These are phyloP conservation scores for Stephania yunnanensis DNA, from an alignment of 164 flowering plant species.

Conservation along the genomic window DNA sequence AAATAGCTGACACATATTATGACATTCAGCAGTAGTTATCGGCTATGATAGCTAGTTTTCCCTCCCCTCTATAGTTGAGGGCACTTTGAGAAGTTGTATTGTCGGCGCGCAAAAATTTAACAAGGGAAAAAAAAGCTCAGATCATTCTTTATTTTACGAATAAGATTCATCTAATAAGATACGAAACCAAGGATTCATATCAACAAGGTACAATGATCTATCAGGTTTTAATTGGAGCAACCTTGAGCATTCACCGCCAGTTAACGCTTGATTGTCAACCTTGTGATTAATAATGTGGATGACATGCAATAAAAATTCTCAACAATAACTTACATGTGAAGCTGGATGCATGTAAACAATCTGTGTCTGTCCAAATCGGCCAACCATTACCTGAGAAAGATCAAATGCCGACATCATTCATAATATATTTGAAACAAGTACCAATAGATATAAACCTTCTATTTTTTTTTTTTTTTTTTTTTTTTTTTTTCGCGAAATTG, in stretches of 20 bases:
- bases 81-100: no score
- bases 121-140: no score
- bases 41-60: no score
- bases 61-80: no score
- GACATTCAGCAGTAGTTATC: no score
- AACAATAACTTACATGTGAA: constrained; percentile 46
- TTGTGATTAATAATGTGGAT: neutral
- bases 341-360: constrained; percentile 57
- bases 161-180: neutral
- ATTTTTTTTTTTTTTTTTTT: no score
- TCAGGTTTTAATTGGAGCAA: neutral
- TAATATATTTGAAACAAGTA: neutral
- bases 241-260: neutral
- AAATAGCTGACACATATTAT: no score
- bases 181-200: neutral
- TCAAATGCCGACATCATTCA: neutral
- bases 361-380: constrained; percentile 62
- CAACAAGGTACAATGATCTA: no score
- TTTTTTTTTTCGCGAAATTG: no score
- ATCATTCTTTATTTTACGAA: no score
- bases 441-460: neutral
- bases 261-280: neutral
- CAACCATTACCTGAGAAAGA: constrained; percentile 53
- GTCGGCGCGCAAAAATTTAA: no score
- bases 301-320: constrained; percentile 3